Percentiles rank a stretch among this genome's conserved stretches.
Conservation (phyloP, 2,329 filamentous ascomycete species). For the Lizonia empirigonia region DNA sequence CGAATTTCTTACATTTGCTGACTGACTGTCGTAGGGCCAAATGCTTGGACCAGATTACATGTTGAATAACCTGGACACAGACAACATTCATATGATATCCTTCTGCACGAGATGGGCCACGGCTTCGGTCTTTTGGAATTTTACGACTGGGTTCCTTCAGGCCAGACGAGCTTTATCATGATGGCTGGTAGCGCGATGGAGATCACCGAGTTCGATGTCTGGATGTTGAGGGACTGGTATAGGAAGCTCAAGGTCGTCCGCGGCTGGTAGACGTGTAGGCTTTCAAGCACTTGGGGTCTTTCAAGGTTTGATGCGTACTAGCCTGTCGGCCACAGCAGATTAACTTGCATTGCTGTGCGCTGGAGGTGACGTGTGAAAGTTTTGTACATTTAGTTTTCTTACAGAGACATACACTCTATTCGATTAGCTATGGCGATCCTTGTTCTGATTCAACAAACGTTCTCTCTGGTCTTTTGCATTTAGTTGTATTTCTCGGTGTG, state of each 20-base stretch:
- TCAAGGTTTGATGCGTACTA: background rate
- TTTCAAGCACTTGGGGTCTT: background rate
- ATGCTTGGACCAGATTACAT: conserved; percentile 53
- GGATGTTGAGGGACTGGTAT: conserved; percentile 58
- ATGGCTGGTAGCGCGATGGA: conserved; percentile 50
- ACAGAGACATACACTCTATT: background rate
- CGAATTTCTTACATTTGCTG: too few relatives aligned
- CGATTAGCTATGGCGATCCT: background rate
- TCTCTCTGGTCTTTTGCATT: too few relatives aligned
- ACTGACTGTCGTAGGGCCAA: too few relatives aligned
- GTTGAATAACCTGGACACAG: conserved; percentile 44
- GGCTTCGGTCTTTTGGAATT: conserved; percentile 51
- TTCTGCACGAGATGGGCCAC: conserved; percentile 54
- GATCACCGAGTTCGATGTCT: conserved; percentile 57
- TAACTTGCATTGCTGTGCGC: background rate
- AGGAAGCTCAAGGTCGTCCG: conserved; percentile 36
- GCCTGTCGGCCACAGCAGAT: conserved; percentile 1
- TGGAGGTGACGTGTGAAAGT: conserved; percentile 1
- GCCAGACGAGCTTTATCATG: conserved; percentile 54
- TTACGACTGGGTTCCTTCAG: conserved; percentile 53
- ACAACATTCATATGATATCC: conserved; percentile 54
- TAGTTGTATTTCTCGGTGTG: background rate
- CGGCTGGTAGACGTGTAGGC: conserved; percentile 17
- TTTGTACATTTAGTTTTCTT: conserved; percentile 3
- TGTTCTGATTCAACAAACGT: background rate